Evolutionary conservation across 768 basidiomycete genomes (phyloP).

Genomic region (Arthromyces matolae): DNA sequence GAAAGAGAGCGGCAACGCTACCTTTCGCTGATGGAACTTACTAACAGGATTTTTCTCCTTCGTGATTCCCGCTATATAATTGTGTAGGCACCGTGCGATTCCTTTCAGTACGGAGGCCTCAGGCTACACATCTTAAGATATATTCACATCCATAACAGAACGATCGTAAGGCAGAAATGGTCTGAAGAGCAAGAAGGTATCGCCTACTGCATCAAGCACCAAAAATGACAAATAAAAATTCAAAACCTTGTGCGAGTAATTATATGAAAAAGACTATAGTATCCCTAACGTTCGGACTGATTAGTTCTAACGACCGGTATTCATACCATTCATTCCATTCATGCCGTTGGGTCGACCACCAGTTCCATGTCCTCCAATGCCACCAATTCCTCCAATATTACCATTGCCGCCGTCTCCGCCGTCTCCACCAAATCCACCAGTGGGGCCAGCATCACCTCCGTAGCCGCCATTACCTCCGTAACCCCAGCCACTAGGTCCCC

Average conservation of each 20-base stretch:
- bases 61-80: too few species aligned
- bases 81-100: too few species aligned
- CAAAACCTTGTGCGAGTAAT: background rate
- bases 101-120: too few species aligned
- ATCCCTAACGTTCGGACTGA: too few species aligned
- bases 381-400: background rate
- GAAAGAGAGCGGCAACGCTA: too few species aligned
- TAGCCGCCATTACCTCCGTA: background rate
- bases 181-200: too few species aligned
- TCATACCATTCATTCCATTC: background rate
- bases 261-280: background rate
- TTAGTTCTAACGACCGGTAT: background rate
- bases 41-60: too few species aligned
- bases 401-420: background rate
- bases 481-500: background rate
- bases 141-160: too few species aligned
- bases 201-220: too few species aligned
- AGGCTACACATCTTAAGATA: too few species aligned
- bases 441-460: background rate
- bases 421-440: background rate
- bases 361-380: background rate
- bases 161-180: too few species aligned
- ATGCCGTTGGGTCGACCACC: conserved; percentile 3
- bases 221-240: background rate
- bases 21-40: too few species aligned